Conservation (phyloP, 2,329 filamentous ascomycete species). For the Neonectria punicea region DNA sequence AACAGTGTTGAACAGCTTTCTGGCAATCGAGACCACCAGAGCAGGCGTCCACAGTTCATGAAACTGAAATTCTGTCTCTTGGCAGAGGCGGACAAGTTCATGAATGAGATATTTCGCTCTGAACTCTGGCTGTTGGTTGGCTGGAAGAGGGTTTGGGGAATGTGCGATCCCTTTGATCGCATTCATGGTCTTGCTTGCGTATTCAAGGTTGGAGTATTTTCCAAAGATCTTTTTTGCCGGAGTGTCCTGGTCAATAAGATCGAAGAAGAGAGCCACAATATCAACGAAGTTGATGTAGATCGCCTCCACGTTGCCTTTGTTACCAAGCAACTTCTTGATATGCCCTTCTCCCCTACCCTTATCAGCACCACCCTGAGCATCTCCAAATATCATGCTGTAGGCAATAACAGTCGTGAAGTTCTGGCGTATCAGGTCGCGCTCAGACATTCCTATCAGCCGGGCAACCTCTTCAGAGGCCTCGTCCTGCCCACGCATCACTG, state of each 20-base stretch:
- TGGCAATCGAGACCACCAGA: constrained; percentile 77
- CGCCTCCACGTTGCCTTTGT: constrained; percentile 69
- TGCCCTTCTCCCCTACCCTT: constrained; percentile 69
- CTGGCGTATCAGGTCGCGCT: constrained; percentile 67
- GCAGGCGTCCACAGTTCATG: constrained; percentile 78
- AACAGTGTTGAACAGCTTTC: constrained; percentile 82
- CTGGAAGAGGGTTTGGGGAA: constrained; percentile 73
- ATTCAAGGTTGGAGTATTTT: constrained; percentile 66
- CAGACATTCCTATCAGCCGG: constrained; percentile 62
- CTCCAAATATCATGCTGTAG: constrained; percentile 78
- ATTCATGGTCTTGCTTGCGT: constrained; percentile 71
- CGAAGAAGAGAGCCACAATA: constrained; percentile 80
- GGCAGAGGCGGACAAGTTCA: constrained; percentile 82
- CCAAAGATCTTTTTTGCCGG: constrained; percentile 74
- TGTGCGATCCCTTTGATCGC: constrained; percentile 76
- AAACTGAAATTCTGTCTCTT: constrained; percentile 73
- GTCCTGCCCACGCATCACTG: constrained; percentile 83
- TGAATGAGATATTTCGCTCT: constrained; percentile 79
- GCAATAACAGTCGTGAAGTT: constrained; percentile 84
- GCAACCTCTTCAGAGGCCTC: constrained; percentile 71
- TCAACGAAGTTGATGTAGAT: constrained; percentile 78
- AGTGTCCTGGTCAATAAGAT: constrained; percentile 81
- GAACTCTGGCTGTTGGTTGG: constrained; percentile 89
- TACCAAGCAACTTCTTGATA: constrained; percentile 76
- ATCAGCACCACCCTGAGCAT: constrained; percentile 44